phyloP scores from a whole-genome alignment of 805 yeast species.

The Candida schatavii region DNA sequence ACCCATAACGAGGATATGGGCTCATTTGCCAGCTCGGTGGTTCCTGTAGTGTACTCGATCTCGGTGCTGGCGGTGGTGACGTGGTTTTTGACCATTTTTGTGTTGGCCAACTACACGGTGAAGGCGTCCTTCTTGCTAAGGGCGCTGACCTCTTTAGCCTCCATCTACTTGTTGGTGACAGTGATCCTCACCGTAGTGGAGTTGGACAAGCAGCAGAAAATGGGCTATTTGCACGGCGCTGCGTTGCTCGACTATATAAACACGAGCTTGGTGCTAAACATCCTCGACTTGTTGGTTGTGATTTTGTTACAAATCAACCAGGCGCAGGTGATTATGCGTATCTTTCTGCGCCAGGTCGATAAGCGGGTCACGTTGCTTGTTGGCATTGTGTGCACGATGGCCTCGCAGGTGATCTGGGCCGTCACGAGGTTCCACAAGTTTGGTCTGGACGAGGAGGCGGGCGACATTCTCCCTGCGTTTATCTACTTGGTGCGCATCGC shows the following conservation, averaged over 20 bases:
- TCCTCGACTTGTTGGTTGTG: constrained; percentile 57
- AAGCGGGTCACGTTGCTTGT: constrained; percentile 57
- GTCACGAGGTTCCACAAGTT: constrained; percentile 51
- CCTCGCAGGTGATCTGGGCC: constrained; percentile 69
- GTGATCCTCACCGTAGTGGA: constrained; percentile 46
- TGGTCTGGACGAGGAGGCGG: constrained; percentile 38
- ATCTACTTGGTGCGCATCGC: constrained; percentile 72
- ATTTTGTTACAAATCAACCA: constrained; percentile 62
- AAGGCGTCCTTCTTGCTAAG: constrained; percentile 55
- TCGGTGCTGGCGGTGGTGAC: constrained; percentile 65
- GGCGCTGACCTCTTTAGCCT: constrained; percentile 49
- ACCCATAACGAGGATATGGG: constrained; percentile 34
- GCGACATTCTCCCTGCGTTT: constrained; percentile 68
- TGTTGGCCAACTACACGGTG: constrained; percentile 62
- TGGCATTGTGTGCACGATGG: constrained; percentile 52
- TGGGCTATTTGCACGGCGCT: constrained; percentile 43
- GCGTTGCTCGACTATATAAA: constrained; percentile 45
- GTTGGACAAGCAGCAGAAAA: constrained; percentile 46
- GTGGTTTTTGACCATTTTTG: constrained; percentile 58
- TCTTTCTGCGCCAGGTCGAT: constrained; percentile 67
- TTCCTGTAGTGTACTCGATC: constrained; percentile 59
- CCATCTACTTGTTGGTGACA: constrained; percentile 52
- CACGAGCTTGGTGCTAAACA: constrained; percentile 43
- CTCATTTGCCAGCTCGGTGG: constrained; percentile 53
- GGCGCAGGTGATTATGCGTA: constrained; percentile 66